Evolutionary conservation across 2,329 filamentous ascomycete species (phyloP), one percentile per base, ranked within the genome.

Genomic region (Keithomyces neogunnii): DNA sequence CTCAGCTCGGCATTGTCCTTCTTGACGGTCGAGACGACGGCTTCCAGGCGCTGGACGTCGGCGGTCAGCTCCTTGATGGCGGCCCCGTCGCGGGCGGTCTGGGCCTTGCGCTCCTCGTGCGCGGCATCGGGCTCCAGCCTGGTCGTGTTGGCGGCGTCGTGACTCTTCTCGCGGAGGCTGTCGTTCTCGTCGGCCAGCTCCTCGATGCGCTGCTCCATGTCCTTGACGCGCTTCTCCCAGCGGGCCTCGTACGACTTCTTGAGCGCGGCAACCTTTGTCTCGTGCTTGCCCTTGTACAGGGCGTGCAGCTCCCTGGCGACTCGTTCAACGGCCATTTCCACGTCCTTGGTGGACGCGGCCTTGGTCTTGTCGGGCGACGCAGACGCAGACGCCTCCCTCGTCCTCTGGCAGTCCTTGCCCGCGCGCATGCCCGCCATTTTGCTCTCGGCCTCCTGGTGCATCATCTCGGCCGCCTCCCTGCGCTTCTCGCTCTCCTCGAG

Each of bases 271-370:
- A 97, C 92, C 73, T 99, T 99, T 56, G 85, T 89, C 73, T 97
- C 92, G 66, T 99, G 93, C 72, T 99, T 99, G 64, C 86, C 84
- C 73, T 96, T 97, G 78, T 99, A 99, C 9, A 96, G 78, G 0
- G 85, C 79, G 66, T 99, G 93, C 40, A 99, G 78, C 64, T 99
- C 93, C 32, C 89, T 81, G n/a, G 92, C 91, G 40, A 97, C 90
- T 58, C 91, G 89, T 69, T 96, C 89, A 28, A 92, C 86, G 2
- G 87, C 86, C 44, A 88, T 77, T 63, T 96, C 91, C 47, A 96
- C 86, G 57, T 95, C 89, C 58, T 72, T 65, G 60, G 71, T 66
- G 54, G 66, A 60, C 49, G 54, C 56, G 47, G 57, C 65, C 58
- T 63, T 70, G 28, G 61, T 53, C 56, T 70, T 72, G n/a, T 71